Percentiles rank a stretch among this genome's conserved stretches.
These are phyloP conservation scores for Melampsora abietis-canadensis DNA, from an alignment of 1,284 basidiomycete genomes.

Conservation along the genomic window DNA sequence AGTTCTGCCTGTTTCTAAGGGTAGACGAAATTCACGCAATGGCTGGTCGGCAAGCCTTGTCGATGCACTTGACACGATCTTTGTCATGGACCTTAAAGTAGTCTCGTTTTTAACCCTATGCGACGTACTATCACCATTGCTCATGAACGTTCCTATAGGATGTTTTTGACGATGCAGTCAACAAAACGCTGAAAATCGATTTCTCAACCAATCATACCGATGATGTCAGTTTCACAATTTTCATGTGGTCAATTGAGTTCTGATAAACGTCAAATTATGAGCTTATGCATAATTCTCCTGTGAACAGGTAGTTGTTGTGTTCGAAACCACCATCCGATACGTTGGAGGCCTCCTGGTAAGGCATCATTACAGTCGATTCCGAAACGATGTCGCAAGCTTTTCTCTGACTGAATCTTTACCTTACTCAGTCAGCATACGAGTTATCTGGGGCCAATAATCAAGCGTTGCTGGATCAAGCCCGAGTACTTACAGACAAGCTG, in stretches of 20 bases:
- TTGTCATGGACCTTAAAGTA: conserved; percentile 38
- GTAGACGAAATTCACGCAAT: conserved; percentile 29
- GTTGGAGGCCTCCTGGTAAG: conserved; percentile 35
- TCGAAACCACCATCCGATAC: conserved; percentile 40
- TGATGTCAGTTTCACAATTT: neutral
- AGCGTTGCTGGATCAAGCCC: conserved; percentile 36
- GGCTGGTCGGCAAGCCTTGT: conserved; percentile 42
- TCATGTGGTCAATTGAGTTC: neutral
- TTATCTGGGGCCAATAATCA: conserved; percentile 29
- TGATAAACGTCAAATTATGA: neutral
- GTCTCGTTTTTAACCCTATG: neutral
- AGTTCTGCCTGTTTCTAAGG: conserved; percentile 33
- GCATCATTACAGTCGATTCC: neutral
- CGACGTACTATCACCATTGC: neutral
- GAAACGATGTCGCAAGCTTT: neutral
- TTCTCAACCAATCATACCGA: conserved; percentile 29
- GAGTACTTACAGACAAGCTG: conserved; percentile 20
- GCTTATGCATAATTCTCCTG: neutral
- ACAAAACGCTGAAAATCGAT: conserved; percentile 35
- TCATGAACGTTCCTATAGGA: neutral
- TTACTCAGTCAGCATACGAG: conserved; percentile 39
- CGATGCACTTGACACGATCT: conserved; percentile 36
- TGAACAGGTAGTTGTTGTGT: conserved; percentile 20
- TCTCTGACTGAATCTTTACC: neutral
- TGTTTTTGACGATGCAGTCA: conserved; percentile 20